Evolutionary conservation across 164 flowering plant species (phyloP), one percentile per base, ranked within the genome.

Genomic region (Santalum album): DNA sequence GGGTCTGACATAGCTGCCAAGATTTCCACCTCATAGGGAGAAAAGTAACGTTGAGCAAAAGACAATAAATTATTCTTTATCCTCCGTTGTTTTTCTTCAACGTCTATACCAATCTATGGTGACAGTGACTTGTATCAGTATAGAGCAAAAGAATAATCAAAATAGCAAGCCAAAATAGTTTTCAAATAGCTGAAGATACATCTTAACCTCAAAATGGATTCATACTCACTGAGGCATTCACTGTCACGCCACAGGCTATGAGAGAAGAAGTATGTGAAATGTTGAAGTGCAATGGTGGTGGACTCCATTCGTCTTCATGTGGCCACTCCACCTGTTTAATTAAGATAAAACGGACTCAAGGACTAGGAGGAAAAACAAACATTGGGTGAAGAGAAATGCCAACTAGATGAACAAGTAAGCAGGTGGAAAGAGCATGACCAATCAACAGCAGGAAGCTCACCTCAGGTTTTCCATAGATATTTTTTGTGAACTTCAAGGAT

Each of bases 211-310:
- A 19, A 57, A 53, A 59, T 49, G 63, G 56, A 58, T 20, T 21
- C 24, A 51, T 53, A 53, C 66, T 69, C 76, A 83, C 96, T 2
- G 74, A 83, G 51, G 75, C 65, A 69, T 72, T 65, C n/a, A 65
- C n/a, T 19, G 91, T 76, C 65, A 92, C 84, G 25, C 94, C 99
- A 79, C 99, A 92, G n/a, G 89, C 96, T 68, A 92, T 75, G 70
- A 92, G 59, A 27, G 96, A 84, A 53, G 91, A 75, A 32, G 99
- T 80, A 69, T 92, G 99, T 6, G 96, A 89, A 29, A 92, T 53
- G 56, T 92, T 92, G 73, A 92, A 92, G 54, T 85, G 86, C 65
- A 92, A 66, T 14, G 78, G 72, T 32, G 83, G 82, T 23, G 69
- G 77, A 23, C 58, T 44, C 78, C 68, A 61, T 20, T 54, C 58